Percentiles rank a stretch among this genome's conserved stretches.
These are phyloP conservation scores for Volvariella volvacea DNA, from an alignment of 1,284 basidiomycete species.

Conservation along the genomic window DNA sequence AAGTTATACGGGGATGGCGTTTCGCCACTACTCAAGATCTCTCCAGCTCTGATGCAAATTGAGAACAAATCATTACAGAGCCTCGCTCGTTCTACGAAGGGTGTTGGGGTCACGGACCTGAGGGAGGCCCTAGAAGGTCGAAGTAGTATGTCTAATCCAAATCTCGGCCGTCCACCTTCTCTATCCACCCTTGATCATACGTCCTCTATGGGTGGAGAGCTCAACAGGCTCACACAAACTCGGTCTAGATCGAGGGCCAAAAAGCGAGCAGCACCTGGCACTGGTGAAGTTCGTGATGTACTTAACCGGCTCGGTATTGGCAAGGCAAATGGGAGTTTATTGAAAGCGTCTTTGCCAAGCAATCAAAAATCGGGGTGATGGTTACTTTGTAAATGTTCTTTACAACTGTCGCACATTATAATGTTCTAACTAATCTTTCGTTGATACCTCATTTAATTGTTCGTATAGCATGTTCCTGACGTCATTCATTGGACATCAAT, in stretches of 20 bases:
- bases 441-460: no score
- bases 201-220: slow-evolving; percentile 41
- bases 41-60: slow-evolving; percentile 80
- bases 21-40: slow-evolving; percentile 69
- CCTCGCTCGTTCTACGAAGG: slow-evolving; percentile 64
- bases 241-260: slow-evolving; percentile 50
- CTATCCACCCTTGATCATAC: slow-evolving; percentile 69
- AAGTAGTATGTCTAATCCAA: slow-evolving; percentile 71
- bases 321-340: slow-evolving; percentile 53
- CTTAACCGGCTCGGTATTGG: slow-evolving; percentile 73
- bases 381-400: background rate
- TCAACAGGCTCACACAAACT: slow-evolving; percentile 34
- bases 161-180: slow-evolving; percentile 56
- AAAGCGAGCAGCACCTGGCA: slow-evolving; percentile 42
- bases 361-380: background rate
- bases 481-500: no score
- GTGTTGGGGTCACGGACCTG: slow-evolving; percentile 80
- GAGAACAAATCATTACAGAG: slow-evolving; percentile 83
- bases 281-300: slow-evolving; percentile 74
- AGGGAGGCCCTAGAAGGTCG: slow-evolving; percentile 82
- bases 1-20: slow-evolving; percentile 55
- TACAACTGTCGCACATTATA: background rate
- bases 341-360: slow-evolving; percentile 59
- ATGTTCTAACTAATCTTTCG: background rate
- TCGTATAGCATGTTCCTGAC: no score